Evolutionary conservation across 495 filamentous ascomycete species (phyloP).

Genomic region (Chaetomium tenue): DNA sequence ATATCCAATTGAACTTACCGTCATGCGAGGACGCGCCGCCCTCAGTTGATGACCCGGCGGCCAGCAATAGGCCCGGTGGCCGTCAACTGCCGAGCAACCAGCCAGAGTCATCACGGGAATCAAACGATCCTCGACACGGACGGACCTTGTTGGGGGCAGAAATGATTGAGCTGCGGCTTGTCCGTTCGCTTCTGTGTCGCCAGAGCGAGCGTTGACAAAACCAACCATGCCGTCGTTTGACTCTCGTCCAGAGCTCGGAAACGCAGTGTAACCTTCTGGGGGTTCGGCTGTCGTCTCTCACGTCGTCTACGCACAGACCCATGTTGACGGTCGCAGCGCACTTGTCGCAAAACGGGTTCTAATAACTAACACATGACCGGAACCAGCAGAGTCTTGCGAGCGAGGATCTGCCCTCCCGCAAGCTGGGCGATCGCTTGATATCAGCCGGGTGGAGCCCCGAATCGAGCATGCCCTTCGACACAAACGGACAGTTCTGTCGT

Average conservation of each 20-base stretch:
- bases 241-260: not conserved
- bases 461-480: too few relatives aligned
- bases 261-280: conserved; percentile 10
- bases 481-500: too few relatives aligned
- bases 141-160: not conserved
- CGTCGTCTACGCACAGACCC: not conserved
- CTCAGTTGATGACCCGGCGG: not conserved
- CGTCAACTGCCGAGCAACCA: not conserved
- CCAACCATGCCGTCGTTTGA: not conserved
- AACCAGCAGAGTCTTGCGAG: not conserved
- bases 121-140: not conserved
- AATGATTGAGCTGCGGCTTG: not conserved
- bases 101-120: not conserved
- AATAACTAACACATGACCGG: not conserved
- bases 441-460: conserved; percentile 1
- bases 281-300: conserved; percentile 6
- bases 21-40: not conserved
- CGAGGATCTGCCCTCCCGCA: not conserved
- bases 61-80: conserved; percentile 2
- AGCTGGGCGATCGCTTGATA: conserved; percentile 2
- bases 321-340: not conserved
- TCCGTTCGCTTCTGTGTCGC: not conserved
- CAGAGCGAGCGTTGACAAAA: not conserved
- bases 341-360: not conserved
- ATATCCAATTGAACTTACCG: not conserved